phyloP scores from a whole-genome alignment of 306 rosid genomes.

The Sicyos edulis region DNA sequence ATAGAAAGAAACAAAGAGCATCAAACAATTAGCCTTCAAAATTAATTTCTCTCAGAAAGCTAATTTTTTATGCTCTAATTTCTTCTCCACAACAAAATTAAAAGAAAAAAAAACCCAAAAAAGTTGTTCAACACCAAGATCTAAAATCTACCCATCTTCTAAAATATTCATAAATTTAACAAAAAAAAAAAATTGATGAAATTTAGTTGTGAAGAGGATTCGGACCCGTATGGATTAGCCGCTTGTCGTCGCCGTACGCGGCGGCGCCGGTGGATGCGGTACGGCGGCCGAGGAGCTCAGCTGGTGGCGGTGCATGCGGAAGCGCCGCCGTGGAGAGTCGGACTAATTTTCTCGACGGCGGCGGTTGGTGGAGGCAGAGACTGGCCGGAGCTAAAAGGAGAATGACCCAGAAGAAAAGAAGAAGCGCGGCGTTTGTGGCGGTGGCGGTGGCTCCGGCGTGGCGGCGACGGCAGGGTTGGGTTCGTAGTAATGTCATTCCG shows the following conservation, averaged over 20 bases:
- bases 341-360: constrained; percentile 27
- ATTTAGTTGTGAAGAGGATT: constrained; percentile 90
- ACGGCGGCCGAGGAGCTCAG: not conserved
- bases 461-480: not conserved
- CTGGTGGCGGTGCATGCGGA: constrained; percentile 25
- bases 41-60: not conserved
- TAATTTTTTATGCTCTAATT: constrained; percentile 20
- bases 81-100: constrained; percentile 13
- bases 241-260: constrained; percentile 49
- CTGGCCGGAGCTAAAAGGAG: constrained; percentile 41
- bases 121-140: not conserved
- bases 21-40: constrained; percentile 16
- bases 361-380: constrained; percentile 27
- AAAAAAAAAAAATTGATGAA: not conserved
- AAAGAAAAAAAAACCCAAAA: not conserved
- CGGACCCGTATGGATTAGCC: constrained; percentile 79
- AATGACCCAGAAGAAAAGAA: constrained; percentile 55
- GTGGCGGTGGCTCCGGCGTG: no score
- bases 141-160: no score
- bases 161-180: not conserved
- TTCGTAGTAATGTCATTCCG: not conserved
- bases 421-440: constrained; percentile 9
- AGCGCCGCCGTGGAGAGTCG: constrained; percentile 28
- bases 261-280: not conserved
- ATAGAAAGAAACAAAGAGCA: constrained; percentile 16